Conservation (phyloP, 306 rosid genomes). For the Corylus heterophylla region DNA sequence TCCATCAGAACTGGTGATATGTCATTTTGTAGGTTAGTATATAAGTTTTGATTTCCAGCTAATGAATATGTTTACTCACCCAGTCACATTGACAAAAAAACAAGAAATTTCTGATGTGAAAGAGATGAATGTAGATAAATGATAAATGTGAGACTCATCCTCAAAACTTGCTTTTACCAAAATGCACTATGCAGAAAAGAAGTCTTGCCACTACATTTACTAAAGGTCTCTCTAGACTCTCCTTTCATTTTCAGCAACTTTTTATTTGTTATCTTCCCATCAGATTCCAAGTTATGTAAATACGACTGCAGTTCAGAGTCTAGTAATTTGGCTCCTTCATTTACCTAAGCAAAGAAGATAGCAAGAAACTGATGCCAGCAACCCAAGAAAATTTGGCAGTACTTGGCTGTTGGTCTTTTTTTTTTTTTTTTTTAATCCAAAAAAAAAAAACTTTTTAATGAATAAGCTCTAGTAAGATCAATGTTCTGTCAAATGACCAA, state of each 20-base stretch:
- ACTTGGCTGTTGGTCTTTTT: background rate
- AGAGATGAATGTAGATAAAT: background rate
- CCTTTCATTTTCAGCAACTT: background rate
- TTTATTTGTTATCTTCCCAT: background rate
- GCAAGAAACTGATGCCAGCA: background rate
- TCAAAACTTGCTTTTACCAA: background rate
- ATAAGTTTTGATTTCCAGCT: slow-evolving; percentile 15
- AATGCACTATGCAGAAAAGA: background rate
- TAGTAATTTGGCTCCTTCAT: background rate
- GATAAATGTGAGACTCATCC: background rate
- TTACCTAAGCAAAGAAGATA: background rate
- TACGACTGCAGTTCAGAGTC: background rate
- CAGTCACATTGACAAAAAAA: background rate
- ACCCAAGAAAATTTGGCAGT: background rate
- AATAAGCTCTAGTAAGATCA: background rate
- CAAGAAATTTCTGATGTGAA: background rate
- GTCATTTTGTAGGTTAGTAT: slow-evolving; percentile 28
- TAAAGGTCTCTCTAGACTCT: background rate
- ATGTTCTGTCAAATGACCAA: background rate
- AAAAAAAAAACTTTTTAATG: no score
- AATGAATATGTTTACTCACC: background rate
- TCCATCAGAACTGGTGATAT: slow-evolving; percentile 76
- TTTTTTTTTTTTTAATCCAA: background rate
- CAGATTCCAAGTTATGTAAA: background rate
- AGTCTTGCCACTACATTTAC: background rate